These are phyloP conservation scores for Neonectria faginata DNA, from an alignment of 2,329 filamentous ascomycete genomes.

Conservation along the genomic window DNA sequence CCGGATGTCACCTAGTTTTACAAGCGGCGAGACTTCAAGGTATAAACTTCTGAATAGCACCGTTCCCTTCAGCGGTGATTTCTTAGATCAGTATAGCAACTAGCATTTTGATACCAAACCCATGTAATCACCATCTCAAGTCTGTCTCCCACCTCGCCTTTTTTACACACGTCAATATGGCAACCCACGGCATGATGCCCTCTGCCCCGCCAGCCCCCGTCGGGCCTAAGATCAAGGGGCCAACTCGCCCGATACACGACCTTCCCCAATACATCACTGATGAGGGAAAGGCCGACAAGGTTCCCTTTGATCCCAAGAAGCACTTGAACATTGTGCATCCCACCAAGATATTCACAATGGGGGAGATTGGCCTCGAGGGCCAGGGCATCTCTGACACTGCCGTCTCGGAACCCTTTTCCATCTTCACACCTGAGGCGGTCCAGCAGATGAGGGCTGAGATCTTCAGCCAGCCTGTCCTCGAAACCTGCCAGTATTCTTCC, in stretches of 20 bases:
- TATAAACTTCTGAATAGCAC: background rate
- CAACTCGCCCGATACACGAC: background rate
- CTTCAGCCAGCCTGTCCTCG: constrained; percentile 65
- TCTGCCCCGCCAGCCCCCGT: background rate
- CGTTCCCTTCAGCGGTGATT: background rate
- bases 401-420: constrained; percentile 72
- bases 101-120: background rate
- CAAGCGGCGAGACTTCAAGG: background rate
- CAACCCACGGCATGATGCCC: background rate
- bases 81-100: background rate
- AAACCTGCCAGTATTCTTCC: constrained; percentile 66
- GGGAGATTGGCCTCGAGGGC: constrained; percentile 68
- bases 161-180: background rate
- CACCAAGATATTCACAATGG: constrained; percentile 67
- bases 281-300: background rate
- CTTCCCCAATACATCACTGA: background rate
- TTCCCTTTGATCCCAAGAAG: constrained; percentile 62
- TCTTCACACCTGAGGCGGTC: constrained; percentile 72
- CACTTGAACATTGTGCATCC: constrained; percentile 66
- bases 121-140: background rate
- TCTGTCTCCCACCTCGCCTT: background rate
- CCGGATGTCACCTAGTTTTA: background rate
- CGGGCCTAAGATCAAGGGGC: background rate
- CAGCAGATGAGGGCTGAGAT: constrained; percentile 72
- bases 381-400: constrained; percentile 71